Evolutionary conservation across 2,329 filamentous ascomycete genomes (phyloP).

Genomic region (Moelleriella libera): DNA sequence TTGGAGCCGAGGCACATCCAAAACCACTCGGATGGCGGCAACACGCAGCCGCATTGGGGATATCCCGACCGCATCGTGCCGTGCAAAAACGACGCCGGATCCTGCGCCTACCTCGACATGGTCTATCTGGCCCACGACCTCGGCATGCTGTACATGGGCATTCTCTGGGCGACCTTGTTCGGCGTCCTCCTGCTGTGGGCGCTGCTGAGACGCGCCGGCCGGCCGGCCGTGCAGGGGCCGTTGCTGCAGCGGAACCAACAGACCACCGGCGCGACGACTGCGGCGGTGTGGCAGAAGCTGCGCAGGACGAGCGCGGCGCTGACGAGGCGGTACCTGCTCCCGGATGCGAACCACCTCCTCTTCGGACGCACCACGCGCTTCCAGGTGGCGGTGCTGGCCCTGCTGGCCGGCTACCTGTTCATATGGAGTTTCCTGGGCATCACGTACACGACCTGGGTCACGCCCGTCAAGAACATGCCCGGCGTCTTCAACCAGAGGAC

Average conservation of each 20-base stretch:
- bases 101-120: slow-evolving; percentile 34
- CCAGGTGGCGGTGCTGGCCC: slow-evolving; percentile 47
- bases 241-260: slow-evolving; percentile 6
- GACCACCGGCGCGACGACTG: slow-evolving; percentile 5
- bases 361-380: slow-evolving; percentile 57
- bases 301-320: slow-evolving; percentile 22
- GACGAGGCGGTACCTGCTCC: slow-evolving; percentile 38
- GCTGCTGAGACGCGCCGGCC: slow-evolving; percentile 10
- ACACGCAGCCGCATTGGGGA: slow-evolving; percentile 29
- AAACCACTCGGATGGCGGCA: slow-evolving; percentile 20
- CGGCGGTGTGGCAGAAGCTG: slow-evolving; percentile 8
- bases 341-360: slow-evolving; percentile 38
- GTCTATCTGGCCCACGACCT: slow-evolving; percentile 34
- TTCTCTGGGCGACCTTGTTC: slow-evolving; percentile 32
- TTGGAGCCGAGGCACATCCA: slow-evolving; percentile 24
- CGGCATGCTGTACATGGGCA: slow-evolving; percentile 34
- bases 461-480: slow-evolving; percentile 44
- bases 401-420: slow-evolving; percentile 46
- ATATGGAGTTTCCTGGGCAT: slow-evolving; percentile 60
- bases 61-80: slow-evolving; percentile 30
- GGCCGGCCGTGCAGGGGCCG: slow-evolving; percentile 8
- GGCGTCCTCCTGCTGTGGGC: slow-evolving; percentile 30
- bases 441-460: slow-evolving; percentile 53
- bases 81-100: slow-evolving; percentile 30
- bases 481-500: slow-evolving; percentile 49